Base-by-base conservation (phyloP, 2,329 filamentous ascomycete species). In the Dryadomyces quercus-mongolicae region DNA sequence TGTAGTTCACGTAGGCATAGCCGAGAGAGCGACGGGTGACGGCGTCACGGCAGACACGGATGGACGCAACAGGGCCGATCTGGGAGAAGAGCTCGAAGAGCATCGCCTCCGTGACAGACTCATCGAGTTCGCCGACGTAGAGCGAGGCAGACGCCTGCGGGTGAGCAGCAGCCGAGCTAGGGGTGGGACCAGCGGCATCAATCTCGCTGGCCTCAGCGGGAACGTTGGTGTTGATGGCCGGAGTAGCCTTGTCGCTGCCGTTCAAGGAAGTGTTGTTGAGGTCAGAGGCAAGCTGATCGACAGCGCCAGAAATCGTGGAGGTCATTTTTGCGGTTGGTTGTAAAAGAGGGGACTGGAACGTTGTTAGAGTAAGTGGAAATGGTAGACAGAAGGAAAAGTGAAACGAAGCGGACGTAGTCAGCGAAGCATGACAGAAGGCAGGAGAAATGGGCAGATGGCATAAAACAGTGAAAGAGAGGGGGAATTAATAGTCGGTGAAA, bases 1-100 rank as follows among this genome's bases (percentile, higher is more conserved):
- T 98, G 84, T 97, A 98, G 84, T 98, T 98, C 75, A 98, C 93
- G 73, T 98, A 98, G 72, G 93, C 93, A 72, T 98, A 98, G 63
- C 93, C 93, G 62, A 98, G 89, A 61, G 93, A 98, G 73, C 93
- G 92, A 71, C 93, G 91, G 68, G 93, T 97, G 69, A 98, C 91
- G 60, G 93, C 92, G 69, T 98, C 93, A 75, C 93, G 93, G 83
- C 93, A 98, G 70, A 98, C 93, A 81, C 93, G 93, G 73, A 98
- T 98, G 58, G 93, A 98, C 62, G 93, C 93, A 66, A 98, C 93
- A 67, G 95, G 92, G 64, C 93, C 93, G 68, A 98, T 98, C 74
- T 94, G 93, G 58, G 93, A 97, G 82, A 98, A 98, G 60, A 98
- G 88, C 83, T 98, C 93, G 74, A 97, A 98, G 67, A 98, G 90